Base-by-base conservation (phyloP, 352 stramenopile species). In the Pythium chondricola region DNA sequence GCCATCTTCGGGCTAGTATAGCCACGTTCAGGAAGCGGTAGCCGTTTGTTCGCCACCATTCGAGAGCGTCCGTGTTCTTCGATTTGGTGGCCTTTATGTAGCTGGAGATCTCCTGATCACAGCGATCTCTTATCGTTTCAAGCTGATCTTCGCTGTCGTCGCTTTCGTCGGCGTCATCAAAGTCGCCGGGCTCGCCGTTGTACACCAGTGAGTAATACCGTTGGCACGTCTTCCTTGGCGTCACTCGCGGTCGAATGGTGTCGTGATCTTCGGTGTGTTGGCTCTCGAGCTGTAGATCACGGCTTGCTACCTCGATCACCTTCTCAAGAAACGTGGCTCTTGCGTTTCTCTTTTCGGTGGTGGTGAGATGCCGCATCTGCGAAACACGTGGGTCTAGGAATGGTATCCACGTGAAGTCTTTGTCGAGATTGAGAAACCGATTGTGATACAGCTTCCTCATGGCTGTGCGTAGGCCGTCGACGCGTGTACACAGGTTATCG, bases 371-470 rank as follows among this genome's bases (percentile, higher is more conserved):
- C 5, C 33, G 33, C 33, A 39, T 39, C n/a, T 5, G 9, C 7
- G 33, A 39, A 7, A 43, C 38, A n/a, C 40, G 40, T 21, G 40
- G 40, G 20, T 47, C 40, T 24, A 47, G 33, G 14, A 22, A 35
- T 4, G 40, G 18, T 14, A 47, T n/a, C 24, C 40, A 47, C 6
- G 22, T 7, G 14, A 33, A 16, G 21, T 47, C 40, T 9, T 18
- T 24, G 9, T 33, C 7, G 6, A 35, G 4, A 4, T 33, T 9
- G n/a, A 6, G 6, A 33, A 47, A 47, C 8, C 40, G 40, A 20
- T 33, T 47, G 21, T 47, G 40, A 33, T 35, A 47, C 4, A 47
- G 25, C 40, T 47, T 47, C 10, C 6, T 9, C 40, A 47, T 47
- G 9, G 22, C 25, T 9, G 6, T 35, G 25, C 40, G 40, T 4